A percentile compares a stretch with the other conserved stretches of the same genome.
These are phyloP conservation scores for Penicillium lividum DNA, from an alignment of 495 filamentous ascomycete genomes.

Conservation along the genomic window DNA sequence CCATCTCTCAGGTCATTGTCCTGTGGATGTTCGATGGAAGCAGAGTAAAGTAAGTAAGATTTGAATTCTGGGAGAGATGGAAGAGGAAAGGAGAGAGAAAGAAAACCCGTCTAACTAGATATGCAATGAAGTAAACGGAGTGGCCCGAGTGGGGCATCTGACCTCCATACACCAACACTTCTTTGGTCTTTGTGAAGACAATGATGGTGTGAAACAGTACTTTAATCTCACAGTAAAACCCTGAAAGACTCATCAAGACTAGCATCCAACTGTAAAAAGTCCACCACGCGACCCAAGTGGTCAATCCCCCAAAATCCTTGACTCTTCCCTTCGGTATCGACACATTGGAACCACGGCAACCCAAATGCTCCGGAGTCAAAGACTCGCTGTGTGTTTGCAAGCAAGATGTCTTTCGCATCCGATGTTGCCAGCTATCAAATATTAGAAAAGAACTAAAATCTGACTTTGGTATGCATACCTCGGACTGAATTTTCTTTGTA, in stretches of 20 bases:
- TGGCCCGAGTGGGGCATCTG: too few relatives aligned
- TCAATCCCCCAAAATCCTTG: slow-evolving; percentile 67
- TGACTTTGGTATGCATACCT: background rate
- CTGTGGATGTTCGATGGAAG: too few relatives aligned
- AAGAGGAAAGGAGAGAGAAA: too few relatives aligned
- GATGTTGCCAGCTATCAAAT: background rate
- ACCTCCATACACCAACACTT: too few relatives aligned
- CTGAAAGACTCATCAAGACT: slow-evolving; percentile 14
- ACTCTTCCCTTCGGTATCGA: slow-evolving; percentile 50
- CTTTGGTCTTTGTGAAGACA: background rate
- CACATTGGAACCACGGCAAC: slow-evolving; percentile 65
- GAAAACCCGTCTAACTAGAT: too few relatives aligned
- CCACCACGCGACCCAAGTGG: slow-evolving; percentile 57
- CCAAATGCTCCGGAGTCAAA: slow-evolving; percentile 51
- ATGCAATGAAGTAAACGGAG: too few relatives aligned
- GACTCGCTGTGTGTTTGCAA: slow-evolving; percentile 13
- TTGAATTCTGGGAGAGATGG: too few relatives aligned
- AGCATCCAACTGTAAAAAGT: slow-evolving; percentile 54
- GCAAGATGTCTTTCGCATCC: slow-evolving; percentile 3
- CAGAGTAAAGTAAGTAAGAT: too few relatives aligned
- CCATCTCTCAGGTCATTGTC: too few relatives aligned
- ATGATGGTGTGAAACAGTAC: background rate
- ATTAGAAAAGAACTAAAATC: background rate
- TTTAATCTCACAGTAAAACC: slow-evolving; percentile 12
- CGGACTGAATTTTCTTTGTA: background rate